A percentile compares a stretch with the other conserved stretches of the same genome.
phyloP scores from a whole-genome alignment of 352 stramenopile species.

The Phytophthora aleatoria region DNA sequence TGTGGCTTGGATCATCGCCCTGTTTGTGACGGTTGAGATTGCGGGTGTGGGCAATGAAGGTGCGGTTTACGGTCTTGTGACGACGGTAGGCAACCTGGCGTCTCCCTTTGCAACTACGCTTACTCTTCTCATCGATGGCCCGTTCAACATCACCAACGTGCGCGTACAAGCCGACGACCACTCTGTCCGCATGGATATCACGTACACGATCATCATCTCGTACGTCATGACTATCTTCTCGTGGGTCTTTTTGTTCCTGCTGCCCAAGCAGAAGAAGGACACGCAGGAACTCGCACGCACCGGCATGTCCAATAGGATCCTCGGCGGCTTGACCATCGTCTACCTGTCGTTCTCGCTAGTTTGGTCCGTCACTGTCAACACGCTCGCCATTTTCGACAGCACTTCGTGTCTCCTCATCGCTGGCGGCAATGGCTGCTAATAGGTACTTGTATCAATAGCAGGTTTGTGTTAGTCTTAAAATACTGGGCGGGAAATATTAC shows the following conservation, averaged over 20 bases:
- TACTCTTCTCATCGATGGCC: slow-evolving; percentile 19
- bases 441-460: too few relatives aligned
- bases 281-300: slow-evolving; percentile 21
- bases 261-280: slow-evolving; percentile 22
- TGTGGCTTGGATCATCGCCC: slow-evolving; percentile 19
- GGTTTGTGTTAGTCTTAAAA: too few relatives aligned
- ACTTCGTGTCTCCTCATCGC: slow-evolving; percentile 22
- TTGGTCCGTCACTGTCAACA: slow-evolving; percentile 24
- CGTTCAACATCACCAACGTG: slow-evolving; percentile 23
- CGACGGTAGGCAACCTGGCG: slow-evolving; percentile 21
- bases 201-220: slow-evolving; percentile 26
- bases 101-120: slow-evolving; percentile 16
- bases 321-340: slow-evolving; percentile 16
- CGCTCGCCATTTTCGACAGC: slow-evolving; percentile 25
- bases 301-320: slow-evolving; percentile 11
- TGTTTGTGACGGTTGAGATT: slow-evolving; percentile 28
- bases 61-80: slow-evolving; percentile 20
- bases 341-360: slow-evolving; percentile 21
- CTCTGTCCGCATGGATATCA: slow-evolving; percentile 21
- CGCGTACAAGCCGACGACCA: slow-evolving; percentile 16
- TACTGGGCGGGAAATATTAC: background rate
- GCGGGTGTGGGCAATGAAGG: slow-evolving; percentile 26
- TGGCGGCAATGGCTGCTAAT: slow-evolving; percentile 15
- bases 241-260: slow-evolving; percentile 20
- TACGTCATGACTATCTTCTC: slow-evolving; percentile 26